Conservation (phyloP, 768 basidiomycete genomes). For the Podaxis sp. region DNA sequence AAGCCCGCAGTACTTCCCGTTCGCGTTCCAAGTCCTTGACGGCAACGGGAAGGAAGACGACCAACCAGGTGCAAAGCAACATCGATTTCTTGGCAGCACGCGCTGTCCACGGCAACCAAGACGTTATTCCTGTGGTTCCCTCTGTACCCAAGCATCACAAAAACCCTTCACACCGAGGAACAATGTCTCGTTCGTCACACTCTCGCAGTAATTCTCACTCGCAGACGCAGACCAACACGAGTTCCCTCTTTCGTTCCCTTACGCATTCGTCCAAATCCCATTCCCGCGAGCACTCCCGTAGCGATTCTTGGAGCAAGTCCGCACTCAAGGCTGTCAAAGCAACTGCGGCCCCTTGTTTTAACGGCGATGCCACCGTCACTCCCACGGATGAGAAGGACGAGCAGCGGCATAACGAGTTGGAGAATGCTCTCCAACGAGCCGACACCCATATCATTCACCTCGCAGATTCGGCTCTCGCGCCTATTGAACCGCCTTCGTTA, state of each 20-base stretch:
- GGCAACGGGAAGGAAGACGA: constrained; percentile 24
- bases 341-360: constrained; percentile 19
- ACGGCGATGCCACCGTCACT: not conserved
- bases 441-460: constrained; percentile 38
- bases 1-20: constrained; percentile 57
- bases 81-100: constrained; percentile 64
- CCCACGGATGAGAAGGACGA: constrained; percentile 18
- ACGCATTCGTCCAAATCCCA: constrained; percentile 8
- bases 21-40: constrained; percentile 57
- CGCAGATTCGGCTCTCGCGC: constrained; percentile 36
- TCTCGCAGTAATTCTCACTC: not conserved
- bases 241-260: constrained; percentile 2
- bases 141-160: constrained; percentile 12
- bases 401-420: constrained; percentile 23
- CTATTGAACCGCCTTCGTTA: constrained; percentile 18
- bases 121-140: constrained; percentile 38
- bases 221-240: constrained; percentile 1
- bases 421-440: constrained; percentile 34
- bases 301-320: constrained; percentile 39
- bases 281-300: constrained; percentile 32
- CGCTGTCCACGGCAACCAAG: constrained; percentile 64
- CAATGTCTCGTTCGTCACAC: not conserved
- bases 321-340: constrained; percentile 37
- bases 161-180: not conserved
- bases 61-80: constrained; percentile 25